Evolutionary conservation across 306 rosid species (phyloP).

Genomic region (Biancaea sappan): DNA sequence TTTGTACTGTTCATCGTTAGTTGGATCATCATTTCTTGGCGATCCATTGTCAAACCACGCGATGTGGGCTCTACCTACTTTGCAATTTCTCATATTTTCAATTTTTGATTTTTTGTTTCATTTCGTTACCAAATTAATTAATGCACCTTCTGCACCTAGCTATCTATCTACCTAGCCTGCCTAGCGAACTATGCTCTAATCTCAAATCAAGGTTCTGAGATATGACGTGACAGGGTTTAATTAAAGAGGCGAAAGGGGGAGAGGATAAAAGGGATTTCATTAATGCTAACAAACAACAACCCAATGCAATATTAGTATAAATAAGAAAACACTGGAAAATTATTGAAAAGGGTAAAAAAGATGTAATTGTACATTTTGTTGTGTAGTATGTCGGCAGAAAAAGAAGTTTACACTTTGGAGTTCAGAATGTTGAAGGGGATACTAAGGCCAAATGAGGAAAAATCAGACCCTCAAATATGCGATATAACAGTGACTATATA

Average conservation of each 20-base stretch:
- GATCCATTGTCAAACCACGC: conserved; percentile 32
- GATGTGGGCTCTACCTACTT: conserved; percentile 49
- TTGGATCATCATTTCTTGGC: conserved; percentile 54
- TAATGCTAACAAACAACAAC: not conserved
- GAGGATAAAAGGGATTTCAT: not conserved
- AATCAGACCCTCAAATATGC: conserved; percentile 6
- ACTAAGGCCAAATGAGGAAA: conserved; percentile 27
- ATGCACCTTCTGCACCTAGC: conserved; percentile 18
- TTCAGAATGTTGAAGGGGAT: not conserved
- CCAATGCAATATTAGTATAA: not conserved
- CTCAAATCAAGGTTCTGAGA: too few species aligned
- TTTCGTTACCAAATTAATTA: conserved; percentile 15
- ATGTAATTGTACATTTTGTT: conserved; percentile 25
- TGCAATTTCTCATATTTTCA: conserved; percentile 7
- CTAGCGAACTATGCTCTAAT: too few species aligned
- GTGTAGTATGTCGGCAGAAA: conserved; percentile 40
- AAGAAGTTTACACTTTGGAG: not conserved
- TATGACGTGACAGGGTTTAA: too few species aligned
- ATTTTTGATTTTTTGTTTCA: not conserved
- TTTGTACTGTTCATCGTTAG: conserved; percentile 34
- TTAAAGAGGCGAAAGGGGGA: not conserved
- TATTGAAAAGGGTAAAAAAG: not conserved
- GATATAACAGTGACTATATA: conserved; percentile 54
- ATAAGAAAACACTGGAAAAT: not conserved
- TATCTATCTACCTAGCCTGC: too few species aligned